Percentiles rank a stretch among this genome's conserved stretches.
Evolutionary conservation across 2,329 filamentous ascomycete genomes (phyloP).

Genomic region (Cladophialophora yegresii): DNA sequence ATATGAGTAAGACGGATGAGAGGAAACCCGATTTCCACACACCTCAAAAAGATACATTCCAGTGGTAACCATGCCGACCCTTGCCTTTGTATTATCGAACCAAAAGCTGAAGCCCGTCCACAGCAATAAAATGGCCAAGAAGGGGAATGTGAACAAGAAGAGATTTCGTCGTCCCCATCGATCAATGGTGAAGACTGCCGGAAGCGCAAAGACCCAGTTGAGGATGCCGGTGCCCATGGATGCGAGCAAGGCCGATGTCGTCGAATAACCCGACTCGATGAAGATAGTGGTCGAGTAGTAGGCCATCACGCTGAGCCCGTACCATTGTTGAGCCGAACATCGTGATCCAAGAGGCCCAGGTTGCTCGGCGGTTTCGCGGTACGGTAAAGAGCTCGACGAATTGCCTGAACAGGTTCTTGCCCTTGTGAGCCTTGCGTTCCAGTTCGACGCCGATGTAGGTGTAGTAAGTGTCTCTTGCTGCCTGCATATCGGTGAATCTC

Average conservation of each 20-base stretch:
- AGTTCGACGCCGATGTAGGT: constrained; percentile 61
- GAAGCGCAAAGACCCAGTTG: constrained; percentile 66
- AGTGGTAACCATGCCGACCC: constrained; percentile 49
- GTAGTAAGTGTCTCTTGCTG: constrained; percentile 60
- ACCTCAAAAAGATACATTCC: constrained; percentile 40
- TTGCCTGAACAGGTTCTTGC: constrained; percentile 55
- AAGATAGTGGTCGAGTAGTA: constrained; percentile 68
- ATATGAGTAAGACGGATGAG: not conserved
- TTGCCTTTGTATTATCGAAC: constrained; percentile 43
- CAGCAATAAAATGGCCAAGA: constrained; percentile 56
- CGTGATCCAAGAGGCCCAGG: constrained; percentile 59
- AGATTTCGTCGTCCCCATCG: constrained; percentile 65
- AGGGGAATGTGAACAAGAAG: constrained; percentile 63
- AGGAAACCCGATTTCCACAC: not conserved
- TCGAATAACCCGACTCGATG: constrained; percentile 55
- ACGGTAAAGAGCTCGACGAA: constrained; percentile 62
- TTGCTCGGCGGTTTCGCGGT: constrained; percentile 64
- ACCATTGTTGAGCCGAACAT: constrained; percentile 62
- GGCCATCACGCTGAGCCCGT: constrained; percentile 59
- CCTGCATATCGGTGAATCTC: constrained; percentile 55
- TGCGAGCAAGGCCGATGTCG: constrained; percentile 57
- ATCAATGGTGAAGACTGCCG: constrained; percentile 67
- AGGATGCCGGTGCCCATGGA: constrained; percentile 66
- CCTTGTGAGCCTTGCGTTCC: constrained; percentile 57
- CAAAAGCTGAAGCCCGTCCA: constrained; percentile 57